A percentile compares a stretch with the other conserved stretches of the same genome.
Conservation (phyloP, 2,329 filamentous ascomycete species). For the Penicillium sp. region DNA sequence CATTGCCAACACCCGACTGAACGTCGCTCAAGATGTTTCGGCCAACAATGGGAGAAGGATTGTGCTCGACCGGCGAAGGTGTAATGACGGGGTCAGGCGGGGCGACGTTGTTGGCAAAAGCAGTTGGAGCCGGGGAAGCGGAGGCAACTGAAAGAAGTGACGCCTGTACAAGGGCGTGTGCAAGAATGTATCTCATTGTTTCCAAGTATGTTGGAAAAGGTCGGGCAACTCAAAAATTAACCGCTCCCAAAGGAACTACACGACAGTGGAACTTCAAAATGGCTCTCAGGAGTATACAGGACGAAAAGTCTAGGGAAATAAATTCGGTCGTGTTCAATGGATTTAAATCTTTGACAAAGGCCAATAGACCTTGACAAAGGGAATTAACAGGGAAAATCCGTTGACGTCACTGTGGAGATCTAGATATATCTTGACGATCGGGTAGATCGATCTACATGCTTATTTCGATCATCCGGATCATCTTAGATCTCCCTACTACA, state of each 20-base stretch:
- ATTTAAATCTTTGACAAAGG: not conserved
- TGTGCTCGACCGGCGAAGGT: conserved; percentile 9
- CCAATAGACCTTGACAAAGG: not conserved
- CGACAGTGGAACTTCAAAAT: not conserved
- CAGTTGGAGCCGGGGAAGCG: conserved; percentile 12
- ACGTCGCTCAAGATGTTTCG: conserved; percentile 11
- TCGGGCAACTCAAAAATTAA: not conserved
- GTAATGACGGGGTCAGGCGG: conserved; percentile 12
- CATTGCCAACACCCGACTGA: not conserved
- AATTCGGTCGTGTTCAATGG: not conserved
- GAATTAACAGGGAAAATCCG: not conserved
- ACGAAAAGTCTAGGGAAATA: not conserved
- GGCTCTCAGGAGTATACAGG: not conserved
- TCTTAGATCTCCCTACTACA: too few relatives aligned
- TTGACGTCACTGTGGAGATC: not conserved
- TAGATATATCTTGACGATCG: too few relatives aligned
- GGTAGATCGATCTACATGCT: too few relatives aligned
- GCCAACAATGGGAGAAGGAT: conserved; percentile 10
- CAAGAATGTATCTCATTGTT: conserved; percentile 1
- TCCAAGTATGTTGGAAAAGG: not conserved
- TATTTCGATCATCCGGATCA: too few relatives aligned
- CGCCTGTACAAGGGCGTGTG: conserved; percentile 6
- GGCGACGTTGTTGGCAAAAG: conserved; percentile 5
- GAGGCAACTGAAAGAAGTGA: conserved; percentile 9
- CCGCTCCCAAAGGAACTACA: not conserved